These are phyloP conservation scores for Herpetospermum pedunculosum DNA, from an alignment of 306 rosid species.

Conservation along the genomic window DNA sequence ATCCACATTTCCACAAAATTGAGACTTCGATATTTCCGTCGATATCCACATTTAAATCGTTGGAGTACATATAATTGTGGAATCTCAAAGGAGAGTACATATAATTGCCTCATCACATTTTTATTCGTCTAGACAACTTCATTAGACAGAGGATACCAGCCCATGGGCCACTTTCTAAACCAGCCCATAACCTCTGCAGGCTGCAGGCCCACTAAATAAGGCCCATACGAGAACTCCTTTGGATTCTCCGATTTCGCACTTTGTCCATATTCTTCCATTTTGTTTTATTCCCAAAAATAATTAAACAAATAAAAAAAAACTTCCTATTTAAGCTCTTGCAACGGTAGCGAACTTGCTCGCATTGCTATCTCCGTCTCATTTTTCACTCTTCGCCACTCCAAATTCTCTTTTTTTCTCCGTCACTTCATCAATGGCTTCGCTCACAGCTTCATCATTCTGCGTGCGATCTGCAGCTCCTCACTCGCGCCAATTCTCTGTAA, in stretches of 20 bases:
- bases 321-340: background rate
- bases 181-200: background rate
- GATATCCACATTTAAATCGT: no score
- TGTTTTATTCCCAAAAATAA: background rate
- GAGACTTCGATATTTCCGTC: no score
- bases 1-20: no score
- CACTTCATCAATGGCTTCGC: background rate
- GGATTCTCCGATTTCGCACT: background rate
- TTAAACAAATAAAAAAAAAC: background rate
- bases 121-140: no score
- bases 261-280: background rate
- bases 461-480: background rate
- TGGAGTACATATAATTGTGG: no score
- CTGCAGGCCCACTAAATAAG: background rate
- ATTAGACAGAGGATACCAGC: background rate
- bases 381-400: background rate
- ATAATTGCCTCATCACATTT: no score
- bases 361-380: background rate
- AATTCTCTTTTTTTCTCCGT: background rate
- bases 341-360: background rate
- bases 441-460: background rate
- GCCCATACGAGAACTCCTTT: background rate
- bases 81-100: no score
- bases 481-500: constrained; percentile 2
- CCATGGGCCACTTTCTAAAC: background rate